Evolutionary conservation across 805 yeast genomes (phyloP).

Genomic region (Teunomyces lycoperdinae): DNA sequence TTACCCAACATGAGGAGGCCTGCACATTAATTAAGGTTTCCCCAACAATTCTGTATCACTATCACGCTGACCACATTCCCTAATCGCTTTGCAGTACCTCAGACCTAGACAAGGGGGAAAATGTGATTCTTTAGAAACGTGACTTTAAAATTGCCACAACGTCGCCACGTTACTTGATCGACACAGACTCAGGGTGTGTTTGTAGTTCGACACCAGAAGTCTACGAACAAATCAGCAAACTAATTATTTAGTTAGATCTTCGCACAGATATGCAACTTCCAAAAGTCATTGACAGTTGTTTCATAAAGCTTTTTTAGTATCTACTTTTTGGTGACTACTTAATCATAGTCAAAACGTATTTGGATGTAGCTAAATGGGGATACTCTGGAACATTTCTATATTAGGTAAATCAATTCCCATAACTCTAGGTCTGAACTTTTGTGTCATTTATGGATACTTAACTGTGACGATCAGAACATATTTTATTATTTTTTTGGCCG

Average conservation of each 20-base stretch:
- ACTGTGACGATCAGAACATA: neutral
- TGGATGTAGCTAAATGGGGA: neutral
- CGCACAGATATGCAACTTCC: neutral
- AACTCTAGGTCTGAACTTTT: neutral
- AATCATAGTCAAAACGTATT: too few species aligned
- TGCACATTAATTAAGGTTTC: slow-evolving; percentile 1
- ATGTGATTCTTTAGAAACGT: neutral
- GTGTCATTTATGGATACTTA: neutral
- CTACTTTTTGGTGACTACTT: too few species aligned
- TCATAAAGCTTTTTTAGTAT: neutral
- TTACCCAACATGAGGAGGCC: slow-evolving; percentile 2
- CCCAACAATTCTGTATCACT: neutral
- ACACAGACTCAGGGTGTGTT: neutral
- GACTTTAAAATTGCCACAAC: neutral
- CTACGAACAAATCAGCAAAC: neutral
- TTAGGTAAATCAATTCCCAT: neutral
- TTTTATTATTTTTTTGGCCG: neutral
- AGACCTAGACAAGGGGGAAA: neutral
- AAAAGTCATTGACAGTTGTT: neutral
- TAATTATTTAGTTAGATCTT: neutral
- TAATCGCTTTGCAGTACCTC: neutral
- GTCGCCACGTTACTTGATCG: neutral
- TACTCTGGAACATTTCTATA: neutral
- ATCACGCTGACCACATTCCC: neutral
- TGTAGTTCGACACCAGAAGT: neutral